A percentile compares a stretch with the other conserved stretches of the same genome.
Evolutionary conservation across 306 rosid species (phyloP).

Genomic region (Betula pendula): DNA sequence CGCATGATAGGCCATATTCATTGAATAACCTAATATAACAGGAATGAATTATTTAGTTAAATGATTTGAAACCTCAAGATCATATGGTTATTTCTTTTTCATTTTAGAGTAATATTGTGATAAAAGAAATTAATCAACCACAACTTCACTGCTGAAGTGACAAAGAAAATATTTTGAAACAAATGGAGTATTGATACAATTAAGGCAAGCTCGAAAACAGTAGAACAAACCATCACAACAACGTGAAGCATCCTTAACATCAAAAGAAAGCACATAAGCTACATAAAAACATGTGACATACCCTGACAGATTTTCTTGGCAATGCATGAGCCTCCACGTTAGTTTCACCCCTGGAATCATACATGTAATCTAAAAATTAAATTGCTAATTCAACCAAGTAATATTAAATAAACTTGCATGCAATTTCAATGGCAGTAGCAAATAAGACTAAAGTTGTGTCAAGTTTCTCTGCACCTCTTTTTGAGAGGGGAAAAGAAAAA

Average conservation of each 20-base stretch:
- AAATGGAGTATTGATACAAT: background rate
- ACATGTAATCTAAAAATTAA: slow-evolving; percentile 23
- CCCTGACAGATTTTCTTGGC: slow-evolving; percentile 57
- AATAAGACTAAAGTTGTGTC: background rate
- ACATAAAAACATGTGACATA: slow-evolving; percentile 32
- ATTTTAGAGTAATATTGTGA: background rate
- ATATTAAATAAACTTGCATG: background rate
- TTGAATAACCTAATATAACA: slow-evolving; percentile 1
- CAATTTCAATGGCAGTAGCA: background rate
- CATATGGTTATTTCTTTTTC: background rate
- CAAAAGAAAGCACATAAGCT: background rate
- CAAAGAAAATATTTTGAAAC: background rate
- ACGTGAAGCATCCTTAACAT: background rate
- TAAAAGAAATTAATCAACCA: background rate
- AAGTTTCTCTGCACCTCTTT: background rate
- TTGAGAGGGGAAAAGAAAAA: background rate
- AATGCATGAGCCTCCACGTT: slow-evolving; percentile 37
- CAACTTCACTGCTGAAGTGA: background rate
- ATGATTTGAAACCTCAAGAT: background rate
- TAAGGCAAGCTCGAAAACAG: background rate
- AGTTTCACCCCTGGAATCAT: slow-evolving; percentile 54
- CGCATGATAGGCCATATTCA: background rate
- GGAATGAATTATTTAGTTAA: background rate
- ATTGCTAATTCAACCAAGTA: slow-evolving; percentile 6
- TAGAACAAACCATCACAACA: background rate